phyloP scores from a whole-genome alignment of 495 filamentous ascomycete genomes.

The Penicillium tannophilum region DNA sequence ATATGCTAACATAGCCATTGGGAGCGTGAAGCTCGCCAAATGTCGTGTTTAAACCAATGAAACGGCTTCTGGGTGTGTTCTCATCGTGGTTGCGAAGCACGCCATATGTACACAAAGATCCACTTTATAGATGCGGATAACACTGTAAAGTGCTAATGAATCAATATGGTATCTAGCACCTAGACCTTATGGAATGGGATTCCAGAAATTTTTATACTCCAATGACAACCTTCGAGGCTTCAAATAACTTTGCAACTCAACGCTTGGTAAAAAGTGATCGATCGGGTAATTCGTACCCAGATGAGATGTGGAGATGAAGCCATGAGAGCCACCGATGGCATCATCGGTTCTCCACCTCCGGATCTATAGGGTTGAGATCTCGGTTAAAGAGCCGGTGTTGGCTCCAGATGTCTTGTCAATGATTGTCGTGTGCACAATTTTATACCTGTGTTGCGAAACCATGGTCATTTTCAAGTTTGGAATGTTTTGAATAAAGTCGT shows the following conservation, averaged over 20 bases:
- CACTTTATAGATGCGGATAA: background rate
- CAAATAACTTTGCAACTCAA: too few relatives aligned
- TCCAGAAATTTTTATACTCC: background rate
- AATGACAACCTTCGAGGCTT: background rate
- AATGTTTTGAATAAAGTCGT: too few relatives aligned
- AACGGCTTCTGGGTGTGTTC: conserved; percentile 7
- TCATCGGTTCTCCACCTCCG: background rate
- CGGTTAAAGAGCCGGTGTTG: too few relatives aligned
- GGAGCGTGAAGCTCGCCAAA: background rate
- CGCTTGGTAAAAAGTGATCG: too few relatives aligned
- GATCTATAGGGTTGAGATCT: background rate
- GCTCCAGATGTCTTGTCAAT: too few relatives aligned
- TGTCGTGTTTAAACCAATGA: conserved; percentile 6
- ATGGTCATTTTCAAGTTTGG: too few relatives aligned
- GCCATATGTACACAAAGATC: conserved; percentile 10
- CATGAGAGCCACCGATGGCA: background rate
- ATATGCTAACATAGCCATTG: conserved; percentile 2
- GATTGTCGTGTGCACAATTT: too few relatives aligned
- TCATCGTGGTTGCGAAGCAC: conserved; percentile 26
- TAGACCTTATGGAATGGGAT: too few relatives aligned
- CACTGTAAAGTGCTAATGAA: too few relatives aligned
- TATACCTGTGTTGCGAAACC: too few relatives aligned
- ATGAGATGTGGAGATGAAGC: background rate
- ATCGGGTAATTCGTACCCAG: too few relatives aligned
- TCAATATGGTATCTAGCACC: too few relatives aligned